phyloP scores from a whole-genome alignment of 805 yeast genomes.

The Torulaspora franciscae region DNA sequence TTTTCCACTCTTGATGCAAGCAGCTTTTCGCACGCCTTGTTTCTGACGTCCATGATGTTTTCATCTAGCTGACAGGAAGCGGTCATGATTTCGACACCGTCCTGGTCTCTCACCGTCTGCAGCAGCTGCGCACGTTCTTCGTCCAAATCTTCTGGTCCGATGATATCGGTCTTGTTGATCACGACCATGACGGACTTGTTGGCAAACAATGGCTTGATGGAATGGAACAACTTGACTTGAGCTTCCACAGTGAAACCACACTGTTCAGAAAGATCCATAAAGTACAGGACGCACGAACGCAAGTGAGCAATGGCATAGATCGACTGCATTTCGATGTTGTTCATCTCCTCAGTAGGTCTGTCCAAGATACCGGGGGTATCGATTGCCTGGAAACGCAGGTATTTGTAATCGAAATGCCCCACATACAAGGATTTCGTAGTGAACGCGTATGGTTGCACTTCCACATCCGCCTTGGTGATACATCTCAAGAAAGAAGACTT shows the following conservation, averaged over 20 bases:
- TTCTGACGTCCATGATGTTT: constrained; percentile 91
- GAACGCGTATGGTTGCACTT: constrained; percentile 98
- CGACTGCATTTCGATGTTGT: constrained; percentile 98
- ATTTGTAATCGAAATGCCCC: constrained; percentile 98
- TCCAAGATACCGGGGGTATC: constrained; percentile 99
- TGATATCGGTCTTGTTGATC: constrained; percentile 89
- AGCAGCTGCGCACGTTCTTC: constrained; percentile 68
- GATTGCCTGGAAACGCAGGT: constrained; percentile 95
- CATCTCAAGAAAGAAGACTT: constrained; percentile 90
- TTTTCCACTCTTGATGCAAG: constrained; percentile 94
- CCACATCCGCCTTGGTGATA: constrained; percentile 97
- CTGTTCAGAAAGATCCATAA: constrained; percentile 98
- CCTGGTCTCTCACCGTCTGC: constrained; percentile 55
- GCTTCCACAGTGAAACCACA: constrained; percentile 98
- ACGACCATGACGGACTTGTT: constrained; percentile 95
- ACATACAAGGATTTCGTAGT: constrained; percentile 96
- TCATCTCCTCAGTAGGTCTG: constrained; percentile 99
- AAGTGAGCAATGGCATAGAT: constrained; percentile 98
- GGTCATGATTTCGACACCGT: constrained; percentile 88
- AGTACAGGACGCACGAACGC: constrained; percentile 92
- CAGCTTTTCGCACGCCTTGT: constrained; percentile 94
- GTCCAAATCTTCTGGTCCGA: constrained; percentile 77
- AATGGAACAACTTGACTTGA: constrained; percentile 94
- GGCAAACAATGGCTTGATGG: constrained; percentile 94
- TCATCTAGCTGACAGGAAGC: constrained; percentile 93